Evolutionary conservation across 208 protist species (phyloP), one percentile per base, ranked within the genome.

Genomic region (Leishmania gerbilli): DNA sequence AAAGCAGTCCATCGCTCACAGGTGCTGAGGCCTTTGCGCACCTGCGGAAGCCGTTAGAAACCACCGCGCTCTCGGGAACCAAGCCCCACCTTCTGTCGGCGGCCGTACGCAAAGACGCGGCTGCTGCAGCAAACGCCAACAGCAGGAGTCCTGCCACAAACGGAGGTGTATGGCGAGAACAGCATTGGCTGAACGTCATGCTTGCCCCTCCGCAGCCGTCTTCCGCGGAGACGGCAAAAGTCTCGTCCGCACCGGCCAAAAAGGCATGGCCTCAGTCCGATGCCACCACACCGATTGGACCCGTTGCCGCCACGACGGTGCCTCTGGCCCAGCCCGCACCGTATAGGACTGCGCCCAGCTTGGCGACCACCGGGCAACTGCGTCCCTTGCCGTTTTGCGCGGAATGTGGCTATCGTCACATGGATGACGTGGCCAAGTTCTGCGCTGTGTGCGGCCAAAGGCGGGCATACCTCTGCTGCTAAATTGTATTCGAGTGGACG

Each of bases 361-460:
- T 9, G 1, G 0, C 6, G 13, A 34, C 7, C 53, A n/a, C 72
- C 2, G 51, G 51, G 72, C 8, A 79, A 51, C 65, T 34, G 8
- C 75, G 67, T 4, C 74, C 79, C 5, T 82, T 68, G 45, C 87
- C 83, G 37, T 90, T 91, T 81, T 91, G 89, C 37, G 87, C 82
- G 24, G 79, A 91, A 74, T 96, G 94, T 72, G 91, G 94, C 5
- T 83, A 94, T 79, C 79, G 80, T 9, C 91, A 97, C 79, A 75
- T 95, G 72, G 84, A 93, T 56, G 89, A 92, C 21, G 78, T 76
- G 17, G 92, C 90, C 2, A 96, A 95, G 77, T 97, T 96, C 83
- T 97, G 94, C 82, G 92, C 91, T 40, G 91, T 92, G 77, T 97
- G 94, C 53, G 94, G 94, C 31, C 90, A 92, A 64, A 92, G 90